phyloP scores from a whole-genome alignment of 1,284 basidiomycete genomes.

The Stereum hirsutum region DNA sequence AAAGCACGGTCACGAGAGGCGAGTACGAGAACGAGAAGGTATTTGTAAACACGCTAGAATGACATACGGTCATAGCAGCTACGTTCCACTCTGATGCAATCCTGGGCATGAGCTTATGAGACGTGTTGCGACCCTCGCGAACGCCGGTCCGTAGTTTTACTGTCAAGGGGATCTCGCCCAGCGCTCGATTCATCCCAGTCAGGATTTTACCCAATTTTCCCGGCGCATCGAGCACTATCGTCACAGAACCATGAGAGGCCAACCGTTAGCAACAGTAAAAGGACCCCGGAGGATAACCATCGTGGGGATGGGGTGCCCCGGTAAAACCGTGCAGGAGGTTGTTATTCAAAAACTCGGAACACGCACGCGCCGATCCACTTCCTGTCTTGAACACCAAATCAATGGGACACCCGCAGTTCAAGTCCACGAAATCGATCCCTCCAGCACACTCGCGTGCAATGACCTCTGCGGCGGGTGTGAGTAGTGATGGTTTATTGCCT shows the following conservation, averaged over 20 bases:
- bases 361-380: conserved; percentile 78
- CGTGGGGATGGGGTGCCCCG: background rate
- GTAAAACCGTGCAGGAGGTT: too few relatives aligned
- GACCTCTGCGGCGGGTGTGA: conserved; percentile 82
- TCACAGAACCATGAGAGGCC: conserved; percentile 2
- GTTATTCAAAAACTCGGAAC: background rate
- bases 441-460: conserved; percentile 59
- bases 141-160: conserved; percentile 93
- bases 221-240: conserved; percentile 73
- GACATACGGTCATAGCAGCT: conserved; percentile 68
- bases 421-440: conserved; percentile 83
- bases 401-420: conserved; percentile 97
- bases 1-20: background rate
- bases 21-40: conserved; percentile 2
- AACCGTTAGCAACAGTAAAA: too few relatives aligned
- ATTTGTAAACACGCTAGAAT: background rate
- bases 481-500: conserved; percentile 66
- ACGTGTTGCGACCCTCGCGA: conserved; percentile 76
- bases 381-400: conserved; percentile 92
- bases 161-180: conserved; percentile 92
- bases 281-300: background rate
- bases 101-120: conserved; percentile 88
- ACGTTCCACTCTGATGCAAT: conserved; percentile 75
- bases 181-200: conserved; percentile 85
- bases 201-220: conserved; percentile 82